These are phyloP conservation scores for Artemisia annua DNA, from an alignment of 129 eudicot genomes.

Conservation along the genomic window DNA sequence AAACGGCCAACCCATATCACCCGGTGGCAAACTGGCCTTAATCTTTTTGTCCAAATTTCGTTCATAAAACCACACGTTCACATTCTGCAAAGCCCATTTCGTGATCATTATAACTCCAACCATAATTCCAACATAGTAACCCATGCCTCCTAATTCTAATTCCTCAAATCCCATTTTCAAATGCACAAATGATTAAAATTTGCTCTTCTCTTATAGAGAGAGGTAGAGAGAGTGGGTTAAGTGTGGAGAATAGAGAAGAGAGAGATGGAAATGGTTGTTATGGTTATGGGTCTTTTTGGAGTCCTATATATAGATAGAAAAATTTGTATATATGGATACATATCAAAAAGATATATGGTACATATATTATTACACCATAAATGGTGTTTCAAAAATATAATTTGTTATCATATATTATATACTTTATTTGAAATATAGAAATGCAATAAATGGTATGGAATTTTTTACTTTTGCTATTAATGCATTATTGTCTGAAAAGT, in stretches of 20 bases:
- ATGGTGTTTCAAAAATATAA: background rate
- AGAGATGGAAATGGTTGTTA: slow-evolving; percentile 3
- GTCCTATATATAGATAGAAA: slow-evolving; percentile 12
- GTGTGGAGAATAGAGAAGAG: too few relatives aligned
- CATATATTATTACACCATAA: background rate
- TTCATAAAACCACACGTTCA: slow-evolving; percentile 61
- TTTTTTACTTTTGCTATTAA: too few relatives aligned
- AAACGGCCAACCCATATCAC: slow-evolving; percentile 78
- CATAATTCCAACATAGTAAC: slow-evolving; percentile 26
- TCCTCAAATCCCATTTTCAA: slow-evolving; percentile 32
- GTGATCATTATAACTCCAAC: slow-evolving; percentile 29
- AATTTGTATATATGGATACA: background rate
- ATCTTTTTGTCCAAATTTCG: slow-evolving; percentile 43
- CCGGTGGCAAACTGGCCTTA: slow-evolving; percentile 60
- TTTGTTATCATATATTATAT: background rate
- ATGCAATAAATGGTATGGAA: too few relatives aligned
- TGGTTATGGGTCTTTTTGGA: slow-evolving; percentile 15
- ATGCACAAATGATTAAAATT: background rate
- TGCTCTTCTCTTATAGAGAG: background rate
- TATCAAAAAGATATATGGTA: background rate
- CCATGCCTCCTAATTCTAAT: slow-evolving; percentile 23
- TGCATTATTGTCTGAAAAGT: too few relatives aligned
- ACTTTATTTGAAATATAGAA: background rate
- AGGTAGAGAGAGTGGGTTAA: background rate
- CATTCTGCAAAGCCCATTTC: slow-evolving; percentile 42